These are phyloP conservation scores for Recurvomyces mirabilis DNA, from an alignment of 495 filamentous ascomycete genomes.

Conservation along the genomic window DNA sequence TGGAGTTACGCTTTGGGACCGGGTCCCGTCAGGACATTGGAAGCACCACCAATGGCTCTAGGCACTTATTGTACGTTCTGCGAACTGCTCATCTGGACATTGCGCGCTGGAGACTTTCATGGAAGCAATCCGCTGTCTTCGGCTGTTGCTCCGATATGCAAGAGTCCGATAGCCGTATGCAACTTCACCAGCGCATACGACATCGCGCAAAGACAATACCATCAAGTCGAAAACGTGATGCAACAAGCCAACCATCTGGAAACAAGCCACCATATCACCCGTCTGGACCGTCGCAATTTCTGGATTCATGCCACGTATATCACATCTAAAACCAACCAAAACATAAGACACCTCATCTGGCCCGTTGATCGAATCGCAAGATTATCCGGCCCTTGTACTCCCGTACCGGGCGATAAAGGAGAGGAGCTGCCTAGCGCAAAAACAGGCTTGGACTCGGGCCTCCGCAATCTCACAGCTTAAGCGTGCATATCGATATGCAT, in stretches of 20 bases:
- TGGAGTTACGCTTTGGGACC: neutral
- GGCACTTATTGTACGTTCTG: too few species aligned
- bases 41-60: neutral
- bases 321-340: neutral
- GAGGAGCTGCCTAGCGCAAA: constrained; percentile 5
- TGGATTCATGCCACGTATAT: neutral
- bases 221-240: too few species aligned
- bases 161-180: too few species aligned
- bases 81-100: neutral
- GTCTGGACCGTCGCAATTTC: too few species aligned
- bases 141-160: too few species aligned
- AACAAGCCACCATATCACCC: too few species aligned
- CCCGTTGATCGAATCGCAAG: constrained; percentile 2
- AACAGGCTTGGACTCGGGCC: constrained; percentile 12
- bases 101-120: neutral
- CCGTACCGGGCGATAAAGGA: constrained; percentile 8
- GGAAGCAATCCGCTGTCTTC: neutral
- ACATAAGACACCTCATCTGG: neutral
- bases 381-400: constrained; percentile 7
- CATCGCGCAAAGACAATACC: too few species aligned
- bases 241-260: too few species aligned
- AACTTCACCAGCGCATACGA: too few species aligned
- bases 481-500: constrained; percentile 9
- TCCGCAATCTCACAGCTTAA: constrained; percentile 19
- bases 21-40: neutral